These are phyloP conservation scores for Groenewaldozyma salmanticensis DNA, from an alignment of 805 yeast genomes.

Conservation along the genomic window DNA sequence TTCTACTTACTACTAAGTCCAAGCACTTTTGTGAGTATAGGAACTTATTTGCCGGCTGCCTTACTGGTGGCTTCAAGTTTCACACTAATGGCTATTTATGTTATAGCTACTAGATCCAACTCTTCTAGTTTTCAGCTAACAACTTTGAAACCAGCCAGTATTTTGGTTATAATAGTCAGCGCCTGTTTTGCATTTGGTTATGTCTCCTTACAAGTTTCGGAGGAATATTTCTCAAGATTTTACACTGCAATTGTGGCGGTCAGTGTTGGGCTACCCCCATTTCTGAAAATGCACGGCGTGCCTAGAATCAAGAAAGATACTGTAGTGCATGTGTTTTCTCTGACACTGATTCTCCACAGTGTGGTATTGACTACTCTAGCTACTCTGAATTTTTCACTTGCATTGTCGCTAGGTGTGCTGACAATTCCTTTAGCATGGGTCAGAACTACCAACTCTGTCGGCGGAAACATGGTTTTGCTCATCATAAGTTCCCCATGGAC, in stretches of 20 bases:
- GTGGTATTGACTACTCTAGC: conserved; percentile 62
- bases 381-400: conserved; percentile 77
- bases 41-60: conserved; percentile 85
- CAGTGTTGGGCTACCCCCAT: background rate
- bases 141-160: conserved; percentile 6
- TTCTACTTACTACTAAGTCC: conserved; percentile 80
- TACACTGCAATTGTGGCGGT: background rate
- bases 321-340: conserved; percentile 24
- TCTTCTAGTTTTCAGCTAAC: conserved; percentile 2
- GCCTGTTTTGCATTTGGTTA: conserved; percentile 7
- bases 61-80: conserved; percentile 59
- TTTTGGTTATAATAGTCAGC: conserved; percentile 2
- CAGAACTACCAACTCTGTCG: conserved; percentile 26
- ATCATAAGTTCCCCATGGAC: conserved; percentile 44
- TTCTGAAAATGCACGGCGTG: background rate
- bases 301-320: background rate
- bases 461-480: conserved; percentile 22
- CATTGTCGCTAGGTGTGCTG: conserved; percentile 58
- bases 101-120: conserved; percentile 13
- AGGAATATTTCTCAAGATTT: background rate
- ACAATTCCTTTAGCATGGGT: conserved; percentile 68
- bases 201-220: conserved; percentile 4
- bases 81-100: conserved; percentile 53
- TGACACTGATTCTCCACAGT: conserved; percentile 53
- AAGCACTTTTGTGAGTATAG: conserved; percentile 76